These are phyloP conservation scores for Ganoderma sinense DNA, from an alignment of 1,284 basidiomycete species.

Conservation along the genomic window DNA sequence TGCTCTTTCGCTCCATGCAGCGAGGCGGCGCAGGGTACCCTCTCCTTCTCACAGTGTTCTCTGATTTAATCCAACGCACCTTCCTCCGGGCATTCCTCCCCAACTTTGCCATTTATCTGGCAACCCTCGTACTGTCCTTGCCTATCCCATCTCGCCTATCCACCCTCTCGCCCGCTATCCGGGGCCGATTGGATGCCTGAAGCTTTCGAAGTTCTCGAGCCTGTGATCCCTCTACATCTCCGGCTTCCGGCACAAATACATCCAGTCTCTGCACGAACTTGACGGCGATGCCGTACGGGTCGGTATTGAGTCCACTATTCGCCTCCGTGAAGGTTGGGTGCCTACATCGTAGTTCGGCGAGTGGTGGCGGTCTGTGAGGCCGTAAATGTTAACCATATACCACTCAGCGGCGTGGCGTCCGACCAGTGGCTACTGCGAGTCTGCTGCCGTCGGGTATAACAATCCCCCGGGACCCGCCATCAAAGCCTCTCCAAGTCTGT, in stretches of 20 bases:
- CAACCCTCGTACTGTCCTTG: constrained; percentile 1
- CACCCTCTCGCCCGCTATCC: constrained; percentile 23
- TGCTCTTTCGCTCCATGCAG: background rate
- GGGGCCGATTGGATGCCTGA: constrained; percentile 33
- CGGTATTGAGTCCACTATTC: too few relatives aligned
- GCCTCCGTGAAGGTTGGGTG: too few relatives aligned
- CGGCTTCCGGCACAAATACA: constrained; percentile 33
- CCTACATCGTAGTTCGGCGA: too few relatives aligned
- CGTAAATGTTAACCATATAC: too few relatives aligned
- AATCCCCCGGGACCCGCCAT: too few relatives aligned
- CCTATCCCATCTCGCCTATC: constrained; percentile 15
- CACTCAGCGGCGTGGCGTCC: too few relatives aligned
- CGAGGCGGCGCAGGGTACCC: too few relatives aligned
- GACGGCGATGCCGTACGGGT: constrained; percentile 37
- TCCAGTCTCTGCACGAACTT: constrained; percentile 31
- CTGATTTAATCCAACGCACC: background rate
- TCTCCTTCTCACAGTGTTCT: background rate
- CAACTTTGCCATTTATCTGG: constrained; percentile 4
- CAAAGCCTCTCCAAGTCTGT: too few relatives aligned
- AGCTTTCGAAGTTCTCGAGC: constrained; percentile 31
- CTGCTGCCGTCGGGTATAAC: too few relatives aligned
- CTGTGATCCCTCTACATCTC: constrained; percentile 14
- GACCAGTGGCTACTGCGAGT: too few relatives aligned
- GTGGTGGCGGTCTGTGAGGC: too few relatives aligned
- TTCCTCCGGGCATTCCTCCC: background rate